Evolutionary conservation across 495 filamentous ascomycete genomes (phyloP).

Genomic region (Lepidopterella palustris): DNA sequence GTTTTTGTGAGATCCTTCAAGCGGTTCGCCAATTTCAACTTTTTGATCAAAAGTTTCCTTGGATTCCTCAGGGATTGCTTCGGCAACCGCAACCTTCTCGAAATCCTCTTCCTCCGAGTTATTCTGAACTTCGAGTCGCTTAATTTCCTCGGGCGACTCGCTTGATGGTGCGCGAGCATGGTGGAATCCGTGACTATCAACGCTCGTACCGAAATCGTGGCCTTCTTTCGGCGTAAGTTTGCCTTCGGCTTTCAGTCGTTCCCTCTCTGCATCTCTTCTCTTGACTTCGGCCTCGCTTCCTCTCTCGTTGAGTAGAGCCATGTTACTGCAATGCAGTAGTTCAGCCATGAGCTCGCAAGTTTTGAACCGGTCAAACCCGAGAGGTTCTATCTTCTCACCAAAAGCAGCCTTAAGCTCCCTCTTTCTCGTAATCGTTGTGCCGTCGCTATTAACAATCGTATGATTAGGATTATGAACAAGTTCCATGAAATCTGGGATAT

Average conservation of each 20-base stretch:
- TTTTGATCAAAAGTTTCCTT: conserved; percentile 47
- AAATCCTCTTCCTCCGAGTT: conserved; percentile 87
- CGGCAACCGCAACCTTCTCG: conserved; percentile 74
- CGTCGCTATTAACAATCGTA: conserved; percentile 53
- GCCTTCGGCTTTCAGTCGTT: conserved; percentile 67
- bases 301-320: conserved; percentile 89
- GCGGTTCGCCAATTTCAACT: conserved; percentile 13
- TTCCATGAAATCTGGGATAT: conserved; percentile 94
- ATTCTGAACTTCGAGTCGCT: conserved; percentile 62
- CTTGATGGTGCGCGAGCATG: conserved; percentile 39
- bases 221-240: conserved; percentile 45
- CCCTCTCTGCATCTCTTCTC: conserved; percentile 73
- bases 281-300: conserved; percentile 85
- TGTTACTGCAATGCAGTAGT: conserved; percentile 96
- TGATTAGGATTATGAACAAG: conserved; percentile 66
- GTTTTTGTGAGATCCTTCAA: conserved; percentile 16
- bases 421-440: conserved; percentile 52
- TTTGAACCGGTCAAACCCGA: conserved; percentile 98
- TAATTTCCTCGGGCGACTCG: conserved; percentile 43
- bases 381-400: conserved; percentile 82
- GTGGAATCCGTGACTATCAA: conserved; percentile 42
- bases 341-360: conserved; percentile 99
- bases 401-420: conserved; percentile 76
- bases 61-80: conserved; percentile 59
- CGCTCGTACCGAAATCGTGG: conserved; percentile 40